Conservation (phyloP, 768 basidiomycete genomes). For the Rhodotorula diobovata region DNA sequence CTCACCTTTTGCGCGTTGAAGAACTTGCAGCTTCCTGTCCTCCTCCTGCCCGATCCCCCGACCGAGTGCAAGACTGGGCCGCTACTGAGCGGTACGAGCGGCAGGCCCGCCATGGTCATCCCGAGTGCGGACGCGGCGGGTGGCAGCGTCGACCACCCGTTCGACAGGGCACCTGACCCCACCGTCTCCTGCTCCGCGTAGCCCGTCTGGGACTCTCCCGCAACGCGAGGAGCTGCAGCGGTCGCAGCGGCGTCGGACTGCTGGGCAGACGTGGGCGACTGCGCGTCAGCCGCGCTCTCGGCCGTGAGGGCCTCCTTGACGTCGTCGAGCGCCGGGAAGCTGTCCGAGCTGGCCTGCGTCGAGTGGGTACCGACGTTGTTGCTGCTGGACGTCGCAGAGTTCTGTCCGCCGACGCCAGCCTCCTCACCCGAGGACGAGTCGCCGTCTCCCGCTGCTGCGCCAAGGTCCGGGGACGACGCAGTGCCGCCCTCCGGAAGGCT, state of each 20-base stretch:
- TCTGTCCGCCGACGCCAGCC: too few species aligned
- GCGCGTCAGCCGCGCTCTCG: not conserved
- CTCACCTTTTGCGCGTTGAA: slow-evolving; percentile 34
- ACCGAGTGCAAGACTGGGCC: too few species aligned
- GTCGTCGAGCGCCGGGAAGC: not conserved
- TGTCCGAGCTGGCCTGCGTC: not conserved
- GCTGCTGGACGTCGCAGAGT: not conserved
- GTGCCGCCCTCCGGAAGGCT: not conserved
- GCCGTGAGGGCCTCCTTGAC: not conserved
- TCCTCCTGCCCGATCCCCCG: too few species aligned
- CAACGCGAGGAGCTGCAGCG: too few species aligned
- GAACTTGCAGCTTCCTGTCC: slow-evolving; percentile 27
- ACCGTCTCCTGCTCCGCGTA: too few species aligned
- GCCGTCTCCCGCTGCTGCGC: too few species aligned
- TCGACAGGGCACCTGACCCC: not conserved
- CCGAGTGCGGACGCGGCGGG: not conserved
- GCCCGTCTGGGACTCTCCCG: too few species aligned
- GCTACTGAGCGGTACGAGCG: not conserved
- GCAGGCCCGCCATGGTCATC: not conserved
- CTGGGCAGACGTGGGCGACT: not conserved
- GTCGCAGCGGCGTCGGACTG: too few species aligned
- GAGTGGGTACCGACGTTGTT: too few species aligned
- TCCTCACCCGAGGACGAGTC: not conserved
- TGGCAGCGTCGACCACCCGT: not conserved
- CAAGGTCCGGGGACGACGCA: not conserved